Evolutionary conservation across 352 stramenopile species (phyloP).

Genomic region (Globisporangium nunn): DNA sequence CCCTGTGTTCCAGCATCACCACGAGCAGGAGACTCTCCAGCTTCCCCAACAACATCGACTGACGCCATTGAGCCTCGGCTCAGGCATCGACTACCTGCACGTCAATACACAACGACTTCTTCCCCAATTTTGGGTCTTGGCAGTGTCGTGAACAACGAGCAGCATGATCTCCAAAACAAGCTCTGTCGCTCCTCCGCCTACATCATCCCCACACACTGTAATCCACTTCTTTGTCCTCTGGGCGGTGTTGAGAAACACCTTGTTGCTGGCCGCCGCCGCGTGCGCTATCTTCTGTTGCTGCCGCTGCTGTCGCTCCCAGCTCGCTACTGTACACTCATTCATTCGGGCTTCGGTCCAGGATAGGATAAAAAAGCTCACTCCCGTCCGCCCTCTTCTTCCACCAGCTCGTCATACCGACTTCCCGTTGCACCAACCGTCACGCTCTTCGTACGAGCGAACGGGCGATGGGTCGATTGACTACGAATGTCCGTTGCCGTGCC

Average conservation of each 20-base stretch:
- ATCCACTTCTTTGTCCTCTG: constrained; percentile 23
- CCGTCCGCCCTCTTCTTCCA: background rate
- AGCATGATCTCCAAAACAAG: too few species aligned
- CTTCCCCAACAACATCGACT: background rate
- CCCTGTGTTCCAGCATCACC: background rate
- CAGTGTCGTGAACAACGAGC: too few species aligned
- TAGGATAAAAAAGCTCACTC: background rate
- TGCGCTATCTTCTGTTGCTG: constrained; percentile 10
- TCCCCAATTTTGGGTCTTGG: background rate
- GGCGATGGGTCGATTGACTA: background rate
- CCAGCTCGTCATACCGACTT: background rate
- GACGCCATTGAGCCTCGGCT: background rate
- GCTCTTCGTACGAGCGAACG: constrained; percentile 6
- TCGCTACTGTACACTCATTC: constrained; percentile 6
- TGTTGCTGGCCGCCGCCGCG: constrained; percentile 18
- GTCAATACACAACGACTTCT: background rate
- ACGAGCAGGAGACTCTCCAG: constrained; percentile 1
- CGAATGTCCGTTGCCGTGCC: too few species aligned
- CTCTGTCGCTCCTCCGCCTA: background rate
- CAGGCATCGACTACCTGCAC: background rate
- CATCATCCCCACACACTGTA: background rate
- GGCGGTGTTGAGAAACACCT: constrained; percentile 89
- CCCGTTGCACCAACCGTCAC: background rate
- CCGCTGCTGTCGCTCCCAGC: constrained; percentile 10
- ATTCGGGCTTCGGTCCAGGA: background rate